phyloP scores from a whole-genome alignment of 1,284 basidiomycete genomes.

The Testicularia cyperi region DNA sequence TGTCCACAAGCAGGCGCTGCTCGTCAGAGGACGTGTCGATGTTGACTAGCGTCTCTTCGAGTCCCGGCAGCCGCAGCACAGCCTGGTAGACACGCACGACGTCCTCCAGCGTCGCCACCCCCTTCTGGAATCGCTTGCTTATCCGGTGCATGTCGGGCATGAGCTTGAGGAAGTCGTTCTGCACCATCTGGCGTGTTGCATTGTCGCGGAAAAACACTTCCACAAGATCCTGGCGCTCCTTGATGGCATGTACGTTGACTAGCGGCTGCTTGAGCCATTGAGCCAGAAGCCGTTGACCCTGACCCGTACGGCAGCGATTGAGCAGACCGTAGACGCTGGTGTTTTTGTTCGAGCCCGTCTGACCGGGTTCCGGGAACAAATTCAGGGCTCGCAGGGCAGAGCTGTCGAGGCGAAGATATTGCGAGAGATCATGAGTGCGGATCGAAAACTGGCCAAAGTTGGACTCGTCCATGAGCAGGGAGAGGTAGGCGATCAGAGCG shows the following conservation, averaged over 20 bases:
- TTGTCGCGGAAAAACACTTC: slow-evolving; percentile 81
- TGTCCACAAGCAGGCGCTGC: slow-evolving; percentile 25
- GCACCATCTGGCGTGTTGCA: slow-evolving; percentile 70
- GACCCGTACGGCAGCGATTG: slow-evolving; percentile 94
- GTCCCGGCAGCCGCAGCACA: slow-evolving; percentile 69
- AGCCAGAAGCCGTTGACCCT: slow-evolving; percentile 84
- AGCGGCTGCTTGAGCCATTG: slow-evolving; percentile 97
- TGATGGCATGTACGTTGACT: slow-evolving; percentile 88
- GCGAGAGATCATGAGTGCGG: slow-evolving; percentile 83
- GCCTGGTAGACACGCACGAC: slow-evolving; percentile 91
- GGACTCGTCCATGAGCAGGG: slow-evolving; percentile 75
- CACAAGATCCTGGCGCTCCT: slow-evolving; percentile 66
- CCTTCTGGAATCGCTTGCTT: slow-evolving; percentile 86
- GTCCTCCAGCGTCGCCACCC: slow-evolving; percentile 83
- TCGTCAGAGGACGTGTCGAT: slow-evolving; percentile 51
- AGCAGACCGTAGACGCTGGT: slow-evolving; percentile 80
- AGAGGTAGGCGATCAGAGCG: slow-evolving; percentile 80
- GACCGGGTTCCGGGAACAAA: slow-evolving; percentile 69
- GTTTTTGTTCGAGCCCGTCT: slow-evolving; percentile 38
- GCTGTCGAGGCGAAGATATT: slow-evolving; percentile 93
- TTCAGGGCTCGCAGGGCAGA: slow-evolving; percentile 89
- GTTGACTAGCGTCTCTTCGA: slow-evolving; percentile 68
- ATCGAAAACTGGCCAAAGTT: slow-evolving; percentile 82
- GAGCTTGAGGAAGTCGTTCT: slow-evolving; percentile 81
- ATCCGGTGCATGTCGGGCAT: slow-evolving; percentile 95